Percentiles rank a stretch among this genome's conserved stretches.
Evolutionary conservation across 163 green algal genomes (phyloP).

Genomic region (Coccomyxa subellipsoidea): DNA sequence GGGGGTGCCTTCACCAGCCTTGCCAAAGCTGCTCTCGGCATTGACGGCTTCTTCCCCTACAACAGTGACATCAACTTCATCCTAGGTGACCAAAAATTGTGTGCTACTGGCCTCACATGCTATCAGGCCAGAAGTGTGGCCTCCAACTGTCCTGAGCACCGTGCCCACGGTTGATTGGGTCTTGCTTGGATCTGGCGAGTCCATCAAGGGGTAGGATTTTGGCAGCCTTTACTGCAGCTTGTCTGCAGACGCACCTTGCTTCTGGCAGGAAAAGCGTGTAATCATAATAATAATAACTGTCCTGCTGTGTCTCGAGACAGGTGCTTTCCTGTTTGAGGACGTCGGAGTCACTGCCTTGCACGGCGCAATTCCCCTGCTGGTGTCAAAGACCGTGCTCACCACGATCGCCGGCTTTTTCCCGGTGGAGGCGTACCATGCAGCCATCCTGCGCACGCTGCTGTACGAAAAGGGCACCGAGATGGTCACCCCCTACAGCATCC

Average conservation of each 20-base stretch:
- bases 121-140: no score
- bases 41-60: slow-evolving; percentile 11
- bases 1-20: slow-evolving; percentile 38
- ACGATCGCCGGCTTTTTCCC: slow-evolving; percentile 36
- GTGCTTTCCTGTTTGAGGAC: slow-evolving; percentile 59
- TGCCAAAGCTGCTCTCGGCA: slow-evolving; percentile 23
- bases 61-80: slow-evolving; percentile 12
- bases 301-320: no score
- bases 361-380: slow-evolving; percentile 23
- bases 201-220: no score
- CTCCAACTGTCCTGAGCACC: no score
- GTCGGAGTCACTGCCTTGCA: slow-evolving; percentile 54
- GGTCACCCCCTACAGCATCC: slow-evolving; percentile 10
- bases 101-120: no score
- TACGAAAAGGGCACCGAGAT: slow-evolving; percentile 10
- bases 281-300: no score
- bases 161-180: no score
- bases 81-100: no score
- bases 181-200: no score
- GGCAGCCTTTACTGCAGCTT: not conserved
- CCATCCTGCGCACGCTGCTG: slow-evolving; percentile 41
- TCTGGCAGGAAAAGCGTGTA: no score
- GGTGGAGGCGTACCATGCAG: slow-evolving; percentile 52
- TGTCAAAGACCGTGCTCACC: not conserved
- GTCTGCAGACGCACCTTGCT: no score